Evolutionary conservation across 768 basidiomycete species (phyloP).

Genomic region (Lentinula raphanica): DNA sequence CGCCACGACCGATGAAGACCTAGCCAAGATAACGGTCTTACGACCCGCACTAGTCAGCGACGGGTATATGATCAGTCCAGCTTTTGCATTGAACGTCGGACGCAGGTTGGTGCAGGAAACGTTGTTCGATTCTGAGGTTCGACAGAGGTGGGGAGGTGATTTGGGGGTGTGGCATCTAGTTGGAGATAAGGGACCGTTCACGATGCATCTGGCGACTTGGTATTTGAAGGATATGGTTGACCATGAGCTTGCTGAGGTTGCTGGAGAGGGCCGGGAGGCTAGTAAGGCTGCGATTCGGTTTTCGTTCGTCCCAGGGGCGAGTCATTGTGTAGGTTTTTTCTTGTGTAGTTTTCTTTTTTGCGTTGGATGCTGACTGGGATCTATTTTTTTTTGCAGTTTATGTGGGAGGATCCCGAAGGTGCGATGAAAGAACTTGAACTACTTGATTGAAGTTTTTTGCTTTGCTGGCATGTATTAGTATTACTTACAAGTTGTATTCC

Average conservation of each 20-base stretch:
- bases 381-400: slow-evolving; percentile 9
- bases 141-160: slow-evolving; percentile 9
- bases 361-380: too few relatives aligned
- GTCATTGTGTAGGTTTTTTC: slow-evolving; percentile 21
- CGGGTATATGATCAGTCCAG: slow-evolving; percentile 4
- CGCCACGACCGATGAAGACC: slow-evolving; percentile 5
- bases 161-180: slow-evolving; percentile 12
- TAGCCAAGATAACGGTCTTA: slow-evolving; percentile 9
- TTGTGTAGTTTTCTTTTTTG: too few relatives aligned
- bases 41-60: slow-evolving; percentile 14
- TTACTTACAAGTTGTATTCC: too few relatives aligned
- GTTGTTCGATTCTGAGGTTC: slow-evolving; percentile 11
- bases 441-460: not conserved
- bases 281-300: slow-evolving; percentile 13
- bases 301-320: slow-evolving; percentile 11
- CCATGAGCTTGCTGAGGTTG: not conserved
- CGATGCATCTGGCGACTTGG: slow-evolving; percentile 14
- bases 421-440: slow-evolving; percentile 7
- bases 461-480: not conserved
- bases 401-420: slow-evolving; percentile 15
- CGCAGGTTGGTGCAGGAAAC: slow-evolving; percentile 6
- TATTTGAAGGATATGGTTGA: slow-evolving; percentile 15
- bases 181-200: slow-evolving; percentile 11
- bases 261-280: too few relatives aligned
- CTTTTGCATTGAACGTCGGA: not conserved